Base-by-base conservation (phyloP, 2,329 filamentous ascomycete species). In the Neurospora sp. region DNA sequence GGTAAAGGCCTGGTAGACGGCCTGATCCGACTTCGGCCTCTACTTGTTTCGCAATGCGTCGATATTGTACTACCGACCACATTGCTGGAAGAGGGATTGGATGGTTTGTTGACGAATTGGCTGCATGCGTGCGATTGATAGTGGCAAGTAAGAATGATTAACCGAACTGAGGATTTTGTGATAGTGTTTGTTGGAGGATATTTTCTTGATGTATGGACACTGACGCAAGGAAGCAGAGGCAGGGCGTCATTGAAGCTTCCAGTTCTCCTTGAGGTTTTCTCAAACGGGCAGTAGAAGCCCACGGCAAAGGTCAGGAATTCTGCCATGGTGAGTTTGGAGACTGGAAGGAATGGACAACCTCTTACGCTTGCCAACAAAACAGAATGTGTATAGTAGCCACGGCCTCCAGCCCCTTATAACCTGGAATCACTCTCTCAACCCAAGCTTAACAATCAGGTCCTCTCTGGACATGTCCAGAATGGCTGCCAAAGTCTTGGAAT, bases 401-500 rank as follows among this genome's bases (percentile, higher is more conserved):
- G 10, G n/a, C n/a, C 4, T 46, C 8, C 10, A 13, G 4, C 19
- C 0, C 40, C 17, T 43, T 43, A 9, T 10, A 33, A 33, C 28
- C 28, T 33, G 5, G 28, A 33, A 33, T 33, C 33, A 33, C 23
- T 62, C 52, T 10, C 13, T 33, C 52, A 62, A 40, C 66, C 74
- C 74, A 28, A 75, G 19, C 70, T 72, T 73, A 36, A 71, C 69
- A 71, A 75, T 73, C 66, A 76, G 38, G 15, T 76, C 73, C 40
- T 74, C 66, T 17, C 72, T 72, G 3, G 73, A 71, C 71, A 73
- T 74, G 40, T 71, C 72, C 15, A 76, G 33, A 17, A 76, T 71
- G 19, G 74, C 74, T 1, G 58, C 33, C 68, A 76, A 38, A 0
- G 71, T 74, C 11, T 69, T 39, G 4, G 38, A 67, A 66, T 75